Base-by-base conservation (phyloP, 352 stramenopile species). In the Phytophthora ohioensis region DNA sequence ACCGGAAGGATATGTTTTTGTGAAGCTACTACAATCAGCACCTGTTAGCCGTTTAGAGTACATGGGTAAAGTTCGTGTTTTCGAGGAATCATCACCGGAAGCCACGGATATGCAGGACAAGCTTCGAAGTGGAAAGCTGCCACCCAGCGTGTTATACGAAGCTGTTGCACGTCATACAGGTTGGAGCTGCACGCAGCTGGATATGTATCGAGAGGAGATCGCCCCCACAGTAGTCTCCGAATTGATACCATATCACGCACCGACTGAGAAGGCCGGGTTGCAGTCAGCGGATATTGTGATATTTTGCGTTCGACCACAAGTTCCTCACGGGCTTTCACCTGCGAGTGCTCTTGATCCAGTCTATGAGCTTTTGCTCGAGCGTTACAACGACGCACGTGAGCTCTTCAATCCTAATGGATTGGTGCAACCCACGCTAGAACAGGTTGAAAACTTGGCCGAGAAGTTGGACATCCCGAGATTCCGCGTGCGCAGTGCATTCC, bases 381-480 rank as follows among this genome's bases (percentile, higher is more conserved):
- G 80, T 13, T 93, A 93, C 52, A 42, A 31, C 0, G 43, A 68
- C 39, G 82, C 86, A 0, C 71, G 80, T 6, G 39, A 73, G 15
- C 67, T 93, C 12, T 64, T 84, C 12, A 54, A 53, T 32, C 13
- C 42, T 32, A 30, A 51, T 11, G 27, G 57, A 3, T 71, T 73
- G 17, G 41, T 49, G 1, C 57, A 54, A 3, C 79, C 82, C 36
- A 93, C 80, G n/a, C 69, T 95, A 30, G 72, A 85, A 52, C 59
- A 84, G 11, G 79, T 95, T 39, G 88, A 92, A 59, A 81, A 72
- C 9, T 67, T 93, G 4, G 80, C 78, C 6, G 86, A 94, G 57
- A 77, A 74, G 32, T 77, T 95, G 35, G 83, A 94, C 45, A 92
- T 95, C 32, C 88, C 83, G 1, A 92, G 91, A 54, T 95, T 94